Percentiles rank a stretch among this genome's conserved stretches.
phyloP scores from a whole-genome alignment of 495 filamentous ascomycete species.

The Aspergillus bertholletiae region DNA sequence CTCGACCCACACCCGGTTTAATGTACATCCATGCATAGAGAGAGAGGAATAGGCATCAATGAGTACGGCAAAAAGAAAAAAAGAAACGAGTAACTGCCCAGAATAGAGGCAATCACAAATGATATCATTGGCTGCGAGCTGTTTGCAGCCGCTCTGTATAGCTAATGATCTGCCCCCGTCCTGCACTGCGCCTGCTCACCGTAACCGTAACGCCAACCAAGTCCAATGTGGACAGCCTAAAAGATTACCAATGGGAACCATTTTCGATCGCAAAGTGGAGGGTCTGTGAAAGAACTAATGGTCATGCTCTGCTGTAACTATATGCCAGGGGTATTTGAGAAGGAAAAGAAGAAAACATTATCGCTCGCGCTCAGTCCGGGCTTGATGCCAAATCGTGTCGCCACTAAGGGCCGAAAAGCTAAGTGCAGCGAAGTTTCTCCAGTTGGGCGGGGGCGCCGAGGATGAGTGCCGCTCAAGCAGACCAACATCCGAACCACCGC shows the following conservation, averaged over 20 bases:
- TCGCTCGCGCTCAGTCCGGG: slow-evolving; percentile 40
- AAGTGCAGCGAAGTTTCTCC: slow-evolving; percentile 41
- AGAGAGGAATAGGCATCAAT: too few species aligned
- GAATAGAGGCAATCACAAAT: background rate
- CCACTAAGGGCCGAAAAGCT: slow-evolving; percentile 50
- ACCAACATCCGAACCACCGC: slow-evolving; percentile 31
- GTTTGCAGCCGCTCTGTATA: background rate
- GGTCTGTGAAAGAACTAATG: slow-evolving; percentile 8
- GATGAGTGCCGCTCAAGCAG: slow-evolving; percentile 36
- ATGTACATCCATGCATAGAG: too few species aligned
- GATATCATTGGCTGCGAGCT: background rate
- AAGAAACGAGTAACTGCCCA: background rate
- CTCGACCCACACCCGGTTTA: too few species aligned
- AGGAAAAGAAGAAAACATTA: slow-evolving; percentile 21
- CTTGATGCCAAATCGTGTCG: slow-evolving; percentile 49
- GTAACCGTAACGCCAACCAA: slow-evolving; percentile 32
- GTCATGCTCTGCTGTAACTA: slow-evolving; percentile 5
- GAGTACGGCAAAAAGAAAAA: too few species aligned
- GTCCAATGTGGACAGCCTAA: slow-evolving; percentile 24
- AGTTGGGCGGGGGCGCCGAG: slow-evolving; percentile 36
- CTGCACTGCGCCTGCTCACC: slow-evolving; percentile 5
- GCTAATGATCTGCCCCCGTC: background rate
- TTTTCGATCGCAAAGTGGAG: slow-evolving; percentile 22
- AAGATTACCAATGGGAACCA: slow-evolving; percentile 39
- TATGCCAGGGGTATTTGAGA: slow-evolving; percentile 5